Evolutionary conservation across 768 basidiomycete species (phyloP).

Genomic region (Plicaturopsis crispa): DNA sequence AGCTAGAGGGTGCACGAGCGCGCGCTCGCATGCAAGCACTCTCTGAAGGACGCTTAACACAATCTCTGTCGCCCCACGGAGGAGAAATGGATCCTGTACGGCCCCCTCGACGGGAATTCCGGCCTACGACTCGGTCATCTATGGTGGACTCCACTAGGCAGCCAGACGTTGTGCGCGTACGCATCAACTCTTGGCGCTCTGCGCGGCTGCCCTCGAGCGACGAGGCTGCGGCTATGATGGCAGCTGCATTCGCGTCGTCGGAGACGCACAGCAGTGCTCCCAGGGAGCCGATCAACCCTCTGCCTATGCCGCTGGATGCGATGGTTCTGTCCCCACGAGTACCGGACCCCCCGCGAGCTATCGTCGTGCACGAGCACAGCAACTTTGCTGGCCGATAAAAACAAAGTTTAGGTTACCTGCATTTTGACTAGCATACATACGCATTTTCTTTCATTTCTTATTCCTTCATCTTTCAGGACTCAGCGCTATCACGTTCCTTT

Average conservation of each 20-base stretch:
- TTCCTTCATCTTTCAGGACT: no score
- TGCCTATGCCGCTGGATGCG: conserved; percentile 48
- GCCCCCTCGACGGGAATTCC: conserved; percentile 10
- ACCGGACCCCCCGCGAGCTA: conserved; percentile 4
- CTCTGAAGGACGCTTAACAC: conserved; percentile 18
- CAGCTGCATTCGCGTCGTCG: conserved; percentile 2
- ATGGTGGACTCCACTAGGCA: conserved; percentile 3
- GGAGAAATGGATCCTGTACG: conserved; percentile 13
- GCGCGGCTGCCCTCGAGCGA: conserved; percentile 9
- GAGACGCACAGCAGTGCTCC: background rate
- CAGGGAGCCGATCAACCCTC: conserved; percentile 30
- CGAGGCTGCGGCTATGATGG: conserved; percentile 1
- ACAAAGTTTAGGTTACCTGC: no score
- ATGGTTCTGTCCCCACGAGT: conserved; percentile 31
- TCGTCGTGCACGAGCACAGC: conserved; percentile 27
- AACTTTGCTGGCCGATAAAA: conserved; percentile 36
- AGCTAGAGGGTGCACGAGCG: conserved; percentile 45
- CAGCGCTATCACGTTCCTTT: no score
- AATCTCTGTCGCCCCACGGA: conserved; percentile 12
- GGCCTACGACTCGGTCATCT: conserved; percentile 3
- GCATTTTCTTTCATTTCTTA: no score
- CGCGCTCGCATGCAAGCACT: conserved; percentile 35
- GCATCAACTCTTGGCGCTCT: conserved; percentile 4
- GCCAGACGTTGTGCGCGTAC: conserved; percentile 7
- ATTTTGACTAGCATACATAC: no score